Percentiles rank a stretch among this genome's conserved stretches.
Evolutionary conservation across 2,329 filamentous ascomycete species (phyloP).

Genomic region (Penicillium crustosum): DNA sequence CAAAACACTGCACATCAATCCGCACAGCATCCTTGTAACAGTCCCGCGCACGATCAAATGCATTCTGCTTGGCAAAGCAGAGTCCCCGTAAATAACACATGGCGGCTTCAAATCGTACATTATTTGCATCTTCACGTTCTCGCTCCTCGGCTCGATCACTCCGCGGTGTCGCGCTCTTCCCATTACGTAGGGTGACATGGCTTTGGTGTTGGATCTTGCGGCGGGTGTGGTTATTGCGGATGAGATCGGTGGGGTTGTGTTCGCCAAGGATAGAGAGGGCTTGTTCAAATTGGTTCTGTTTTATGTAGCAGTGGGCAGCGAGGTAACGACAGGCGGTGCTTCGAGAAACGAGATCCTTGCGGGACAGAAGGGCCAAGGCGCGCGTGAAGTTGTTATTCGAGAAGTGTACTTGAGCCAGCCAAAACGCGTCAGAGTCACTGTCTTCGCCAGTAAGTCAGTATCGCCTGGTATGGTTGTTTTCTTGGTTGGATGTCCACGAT

Average conservation of each 20-base stretch:
- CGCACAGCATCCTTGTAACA: slow-evolving; percentile 97
- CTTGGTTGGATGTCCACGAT: background rate
- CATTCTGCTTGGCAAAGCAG: slow-evolving; percentile 95
- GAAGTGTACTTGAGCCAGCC: slow-evolving; percentile 98
- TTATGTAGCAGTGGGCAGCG: slow-evolving; percentile 89
- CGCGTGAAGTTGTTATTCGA: slow-evolving; percentile 91
- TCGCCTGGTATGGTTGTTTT: too few relatives aligned
- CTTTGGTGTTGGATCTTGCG: slow-evolving; percentile 68
- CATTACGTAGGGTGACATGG: slow-evolving; percentile 51
- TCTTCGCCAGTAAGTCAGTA: slow-evolving; percentile 54
- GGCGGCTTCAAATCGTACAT: slow-evolving; percentile 84
- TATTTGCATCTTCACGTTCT: slow-evolving; percentile 68
- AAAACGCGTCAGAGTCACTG: slow-evolving; percentile 91
- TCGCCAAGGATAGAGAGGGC: slow-evolving; percentile 84
- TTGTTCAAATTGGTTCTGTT: slow-evolving; percentile 86
- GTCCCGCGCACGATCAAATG: slow-evolving; percentile 94
- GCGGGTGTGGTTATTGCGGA: slow-evolving; percentile 64
- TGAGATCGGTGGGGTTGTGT: slow-evolving; percentile 87
- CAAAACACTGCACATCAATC: slow-evolving; percentile 97
- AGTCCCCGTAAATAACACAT: slow-evolving; percentile 96
- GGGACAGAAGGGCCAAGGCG: slow-evolving; percentile 79
- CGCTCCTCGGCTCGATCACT: slow-evolving; percentile 60
- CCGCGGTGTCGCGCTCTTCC: slow-evolving; percentile 49
- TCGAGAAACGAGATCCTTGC: slow-evolving; percentile 76
- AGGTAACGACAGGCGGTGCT: slow-evolving; percentile 90